A percentile compares a stretch with the other conserved stretches of the same genome.
phyloP scores from a whole-genome alignment of 768 basidiomycete genomes.

The Macrolepiota albuminosa region DNA sequence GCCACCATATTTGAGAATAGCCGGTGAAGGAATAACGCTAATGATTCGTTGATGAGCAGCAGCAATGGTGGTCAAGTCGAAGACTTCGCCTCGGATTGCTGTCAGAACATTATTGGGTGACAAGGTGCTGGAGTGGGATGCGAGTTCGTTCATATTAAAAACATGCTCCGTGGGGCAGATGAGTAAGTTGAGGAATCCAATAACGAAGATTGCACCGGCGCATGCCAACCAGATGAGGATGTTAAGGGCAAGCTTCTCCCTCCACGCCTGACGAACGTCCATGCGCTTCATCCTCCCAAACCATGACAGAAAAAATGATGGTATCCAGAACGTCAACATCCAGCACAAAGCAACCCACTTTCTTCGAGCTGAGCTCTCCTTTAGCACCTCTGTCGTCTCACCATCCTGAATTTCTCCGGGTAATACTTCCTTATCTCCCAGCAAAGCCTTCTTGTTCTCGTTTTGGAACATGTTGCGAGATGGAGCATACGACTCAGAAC shows the following conservation, averaged over 20 bases:
- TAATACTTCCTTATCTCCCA: conserved; percentile 77
- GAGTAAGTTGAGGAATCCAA: conserved; percentile 77
- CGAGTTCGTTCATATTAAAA: conserved; percentile 74
- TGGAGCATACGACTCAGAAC: conserved; percentile 91
- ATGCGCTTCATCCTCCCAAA: conserved; percentile 91
- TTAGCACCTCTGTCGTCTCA: conserved; percentile 84
- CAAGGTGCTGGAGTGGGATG: conserved; percentile 57
- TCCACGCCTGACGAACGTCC: conserved; percentile 94
- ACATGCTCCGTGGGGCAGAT: conserved; percentile 97
- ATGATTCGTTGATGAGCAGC: conserved; percentile 64
- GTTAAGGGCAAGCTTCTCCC: conserved; percentile 94
- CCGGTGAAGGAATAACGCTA: conserved; percentile 68
- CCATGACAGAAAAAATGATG: conserved; percentile 60
- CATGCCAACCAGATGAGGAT: conserved; percentile 95
- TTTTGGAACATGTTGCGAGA: conserved; percentile 95
- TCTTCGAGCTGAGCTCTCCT: conserved; percentile 74
- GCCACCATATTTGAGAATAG: conserved; percentile 83
- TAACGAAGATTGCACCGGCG: conserved; percentile 86
- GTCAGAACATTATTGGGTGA: conserved; percentile 75
- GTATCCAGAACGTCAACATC: conserved; percentile 91
- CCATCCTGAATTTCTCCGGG: conserved; percentile 84
- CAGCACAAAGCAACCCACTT: conserved; percentile 88
- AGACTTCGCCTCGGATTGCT: conserved; percentile 89
- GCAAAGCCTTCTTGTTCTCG: conserved; percentile 58
- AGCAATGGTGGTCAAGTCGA: conserved; percentile 73